Conservation (phyloP, 257 asterid species). For the Przewalskia tangutica region DNA sequence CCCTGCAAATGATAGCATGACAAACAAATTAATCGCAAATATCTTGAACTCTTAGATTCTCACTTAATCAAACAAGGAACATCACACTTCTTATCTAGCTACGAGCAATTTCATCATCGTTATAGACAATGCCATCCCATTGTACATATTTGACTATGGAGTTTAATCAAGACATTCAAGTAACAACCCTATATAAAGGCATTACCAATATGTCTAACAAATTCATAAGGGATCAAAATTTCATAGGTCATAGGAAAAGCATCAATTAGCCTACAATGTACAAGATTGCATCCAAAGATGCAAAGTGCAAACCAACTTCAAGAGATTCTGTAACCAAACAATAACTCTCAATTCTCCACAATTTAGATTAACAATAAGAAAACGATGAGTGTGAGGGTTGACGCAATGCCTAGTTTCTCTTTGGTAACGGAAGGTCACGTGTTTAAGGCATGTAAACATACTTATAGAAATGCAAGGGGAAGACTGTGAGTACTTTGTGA, state of each 20-base stretch:
- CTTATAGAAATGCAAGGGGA: background rate
- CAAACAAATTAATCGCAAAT: background rate
- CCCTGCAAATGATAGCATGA: slow-evolving; percentile 33
- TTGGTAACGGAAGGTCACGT: background rate
- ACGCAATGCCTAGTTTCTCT: background rate
- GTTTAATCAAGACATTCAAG: background rate
- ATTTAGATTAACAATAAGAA: background rate
- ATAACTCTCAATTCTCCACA: background rate
- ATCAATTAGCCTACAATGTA: background rate
- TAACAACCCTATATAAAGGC: background rate
- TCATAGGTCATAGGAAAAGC: background rate
- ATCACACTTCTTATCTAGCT: background rate
- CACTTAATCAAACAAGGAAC: background rate
- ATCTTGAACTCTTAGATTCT: background rate
- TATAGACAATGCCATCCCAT: background rate
- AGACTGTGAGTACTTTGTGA: background rate
- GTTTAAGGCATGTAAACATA: background rate
- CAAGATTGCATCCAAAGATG: background rate
- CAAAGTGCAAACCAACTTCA: background rate
- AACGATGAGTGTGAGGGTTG: background rate
- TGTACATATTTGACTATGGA: background rate
- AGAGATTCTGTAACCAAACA: background rate
- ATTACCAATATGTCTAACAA: background rate
- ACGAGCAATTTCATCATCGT: background rate
- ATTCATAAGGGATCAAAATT: background rate